Conservation (phyloP, 2,329 filamentous ascomycete species). For the Arachnopeziza araneosa region DNA sequence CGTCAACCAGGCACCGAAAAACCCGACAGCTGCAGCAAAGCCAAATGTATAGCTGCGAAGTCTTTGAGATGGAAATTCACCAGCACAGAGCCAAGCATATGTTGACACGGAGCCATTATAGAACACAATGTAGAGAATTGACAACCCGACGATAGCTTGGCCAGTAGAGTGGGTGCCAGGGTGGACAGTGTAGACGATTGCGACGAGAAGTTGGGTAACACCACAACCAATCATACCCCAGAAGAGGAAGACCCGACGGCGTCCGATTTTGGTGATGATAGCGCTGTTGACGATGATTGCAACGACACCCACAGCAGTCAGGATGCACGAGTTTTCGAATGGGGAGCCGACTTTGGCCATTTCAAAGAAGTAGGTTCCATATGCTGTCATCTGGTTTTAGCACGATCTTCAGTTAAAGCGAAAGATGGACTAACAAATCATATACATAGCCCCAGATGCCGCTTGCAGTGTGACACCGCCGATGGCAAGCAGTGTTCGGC, state of each 20-base stretch:
- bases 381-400: slow-evolving; percentile 34
- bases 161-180: slow-evolving; percentile 35
- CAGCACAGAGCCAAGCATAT: slow-evolving; percentile 52
- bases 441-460: slow-evolving; percentile 50
- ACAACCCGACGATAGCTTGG: slow-evolving; percentile 45
- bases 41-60: slow-evolving; percentile 53
- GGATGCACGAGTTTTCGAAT: slow-evolving; percentile 52
- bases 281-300: slow-evolving; percentile 48
- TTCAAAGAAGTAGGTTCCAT: slow-evolving; percentile 54
- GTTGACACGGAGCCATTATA: slow-evolving; percentile 32
- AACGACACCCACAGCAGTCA: slow-evolving; percentile 48
- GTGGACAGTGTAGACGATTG: slow-evolving; percentile 43
- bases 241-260: slow-evolving; percentile 47
- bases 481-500: slow-evolving; percentile 44
- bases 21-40: slow-evolving; percentile 46
- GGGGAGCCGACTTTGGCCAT: slow-evolving; percentile 51
- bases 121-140: slow-evolving; percentile 27
- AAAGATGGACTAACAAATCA: slow-evolving; percentile 39
- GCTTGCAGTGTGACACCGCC: slow-evolving; percentile 45
- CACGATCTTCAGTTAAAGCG: background rate
- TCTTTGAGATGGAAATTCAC: slow-evolving; percentile 51
- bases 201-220: slow-evolving; percentile 48
- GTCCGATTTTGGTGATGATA: slow-evolving; percentile 47
- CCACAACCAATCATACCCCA: slow-evolving; percentile 47
- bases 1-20: slow-evolving; percentile 45